Evolutionary conservation across 352 stramenopile genomes (phyloP).

Genomic region (Phytophthora colocasiae): DNA sequence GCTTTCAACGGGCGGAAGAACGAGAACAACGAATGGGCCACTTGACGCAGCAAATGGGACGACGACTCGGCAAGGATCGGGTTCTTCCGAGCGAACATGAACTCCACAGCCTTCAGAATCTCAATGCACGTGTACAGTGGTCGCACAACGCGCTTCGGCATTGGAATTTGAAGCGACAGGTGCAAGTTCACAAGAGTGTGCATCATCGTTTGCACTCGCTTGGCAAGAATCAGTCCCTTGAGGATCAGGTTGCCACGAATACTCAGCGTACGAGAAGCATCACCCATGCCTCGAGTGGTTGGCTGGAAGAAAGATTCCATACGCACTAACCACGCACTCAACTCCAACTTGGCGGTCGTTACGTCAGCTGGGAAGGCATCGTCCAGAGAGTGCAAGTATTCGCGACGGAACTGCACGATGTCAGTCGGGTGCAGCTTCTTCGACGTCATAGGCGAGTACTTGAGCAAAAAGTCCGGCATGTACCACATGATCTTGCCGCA

Average conservation of each 20-base stretch:
- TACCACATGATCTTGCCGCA: constrained; percentile 89
- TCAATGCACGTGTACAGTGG: constrained; percentile 91
- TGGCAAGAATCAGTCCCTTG: constrained; percentile 90
- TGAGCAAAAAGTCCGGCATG: constrained; percentile 87
- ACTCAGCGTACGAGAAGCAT: constrained; percentile 76
- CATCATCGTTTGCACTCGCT: constrained; percentile 92
- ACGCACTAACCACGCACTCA: constrained; percentile 85
- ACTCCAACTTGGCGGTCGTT: constrained; percentile 79
- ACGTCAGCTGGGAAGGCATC: constrained; percentile 83
- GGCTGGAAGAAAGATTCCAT: constrained; percentile 91
- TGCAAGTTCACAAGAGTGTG: constrained; percentile 90
- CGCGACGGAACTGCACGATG: constrained; percentile 77
- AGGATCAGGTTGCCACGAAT: constrained; percentile 92
- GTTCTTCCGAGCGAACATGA: constrained; percentile 92
- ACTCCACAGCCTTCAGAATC: constrained; percentile 93
- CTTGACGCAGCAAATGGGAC: constrained; percentile 78
- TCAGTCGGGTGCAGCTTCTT: constrained; percentile 86
- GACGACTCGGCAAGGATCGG: constrained; percentile 79
- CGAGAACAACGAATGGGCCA: constrained; percentile 79
- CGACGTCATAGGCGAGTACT: constrained; percentile 83
- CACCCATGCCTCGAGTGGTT: constrained; percentile 77
- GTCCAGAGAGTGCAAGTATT: constrained; percentile 84
- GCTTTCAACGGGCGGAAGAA: constrained; percentile 88
- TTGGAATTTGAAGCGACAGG: constrained; percentile 85
- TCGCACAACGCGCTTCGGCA: constrained; percentile 87